Conservation (phyloP, 306 rosid genomes). For the Coriaria nepalensis region DNA sequence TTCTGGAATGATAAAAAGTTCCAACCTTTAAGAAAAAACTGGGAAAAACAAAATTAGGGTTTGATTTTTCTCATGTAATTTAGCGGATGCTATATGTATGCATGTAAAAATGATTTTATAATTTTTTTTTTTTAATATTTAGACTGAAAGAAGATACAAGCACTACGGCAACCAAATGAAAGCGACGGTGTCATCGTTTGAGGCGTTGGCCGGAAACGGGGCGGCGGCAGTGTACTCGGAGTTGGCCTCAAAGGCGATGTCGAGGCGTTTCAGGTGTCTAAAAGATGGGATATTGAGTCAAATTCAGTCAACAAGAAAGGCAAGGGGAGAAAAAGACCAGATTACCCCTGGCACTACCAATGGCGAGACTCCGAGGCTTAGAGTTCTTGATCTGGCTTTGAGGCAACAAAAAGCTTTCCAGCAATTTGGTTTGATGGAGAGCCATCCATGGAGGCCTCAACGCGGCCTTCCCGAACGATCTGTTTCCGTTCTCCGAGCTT, state of each 20-base stretch:
- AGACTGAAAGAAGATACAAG: slow-evolving; percentile 88
- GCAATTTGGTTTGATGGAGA: slow-evolving; percentile 92
- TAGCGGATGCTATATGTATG: no score
- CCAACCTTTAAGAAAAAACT: no score
- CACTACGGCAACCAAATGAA: slow-evolving; percentile 83
- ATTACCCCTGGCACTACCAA: slow-evolving; percentile 67
- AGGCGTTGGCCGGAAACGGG: slow-evolving; percentile 64
- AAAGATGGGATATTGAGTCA: slow-evolving; percentile 68
- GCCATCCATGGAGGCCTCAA: slow-evolving; percentile 97
- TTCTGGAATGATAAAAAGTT: background rate
- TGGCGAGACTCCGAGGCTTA: slow-evolving; percentile 95
- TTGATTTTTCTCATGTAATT: no score
- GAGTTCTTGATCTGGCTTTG: slow-evolving; percentile 64
- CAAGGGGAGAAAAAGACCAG: slow-evolving; percentile 77
- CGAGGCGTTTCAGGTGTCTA: slow-evolving; percentile 62
- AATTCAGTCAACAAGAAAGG: slow-evolving; percentile 42
- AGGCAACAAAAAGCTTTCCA: slow-evolving; percentile 91
- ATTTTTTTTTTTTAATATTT: background rate
- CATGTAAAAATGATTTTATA: no score
- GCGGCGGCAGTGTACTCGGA: slow-evolving; percentile 77
- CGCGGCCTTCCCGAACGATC: slow-evolving; percentile 97
- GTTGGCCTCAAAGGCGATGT: slow-evolving; percentile 82
- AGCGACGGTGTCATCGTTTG: slow-evolving; percentile 61
- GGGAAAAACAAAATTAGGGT: no score
- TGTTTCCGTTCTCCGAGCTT: slow-evolving; percentile 85